These are phyloP conservation scores for Aspergillus fructus DNA, from an alignment of 2,329 filamentous ascomycete species.

Conservation along the genomic window DNA sequence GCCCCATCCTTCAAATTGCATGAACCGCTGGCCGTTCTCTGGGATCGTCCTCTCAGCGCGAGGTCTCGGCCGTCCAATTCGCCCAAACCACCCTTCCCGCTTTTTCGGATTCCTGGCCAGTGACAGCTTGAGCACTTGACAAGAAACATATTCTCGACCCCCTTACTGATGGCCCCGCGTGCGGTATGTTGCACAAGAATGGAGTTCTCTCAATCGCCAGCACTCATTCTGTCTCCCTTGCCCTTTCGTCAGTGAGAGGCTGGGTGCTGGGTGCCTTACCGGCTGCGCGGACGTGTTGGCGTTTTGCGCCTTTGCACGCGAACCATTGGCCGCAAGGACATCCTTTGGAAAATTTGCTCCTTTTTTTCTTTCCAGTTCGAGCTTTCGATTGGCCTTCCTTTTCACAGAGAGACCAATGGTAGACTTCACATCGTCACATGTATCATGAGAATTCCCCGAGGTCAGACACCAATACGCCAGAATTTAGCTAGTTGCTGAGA, in stretches of 20 bases:
- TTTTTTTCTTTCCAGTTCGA: background rate
- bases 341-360: background rate
- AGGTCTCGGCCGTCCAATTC: background rate
- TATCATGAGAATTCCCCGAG: constrained; percentile 14
- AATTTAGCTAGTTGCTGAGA: background rate
- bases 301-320: background rate
- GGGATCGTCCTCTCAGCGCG: background rate
- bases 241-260: background rate
- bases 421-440: constrained; percentile 10
- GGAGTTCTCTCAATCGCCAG: constrained; percentile 8
- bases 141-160: constrained; percentile 16
- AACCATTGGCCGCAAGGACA: constrained; percentile 3
- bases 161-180: constrained; percentile 33
- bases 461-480: background rate
- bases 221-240: background rate
- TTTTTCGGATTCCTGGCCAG: background rate
- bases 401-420: constrained; percentile 1
- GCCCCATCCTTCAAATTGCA: constrained; percentile 18
- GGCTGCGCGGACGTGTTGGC: background rate
- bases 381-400: constrained; percentile 7
- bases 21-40: constrained; percentile 18
- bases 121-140: background rate
- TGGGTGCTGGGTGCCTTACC: background rate
- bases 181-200: constrained; percentile 30
- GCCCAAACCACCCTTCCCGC: background rate